Evolutionary conservation across 371 early-diverging fungal species (phyloP), one percentile per base, ranked within the genome.

Genomic region (Rhizopus microsporus): DNA sequence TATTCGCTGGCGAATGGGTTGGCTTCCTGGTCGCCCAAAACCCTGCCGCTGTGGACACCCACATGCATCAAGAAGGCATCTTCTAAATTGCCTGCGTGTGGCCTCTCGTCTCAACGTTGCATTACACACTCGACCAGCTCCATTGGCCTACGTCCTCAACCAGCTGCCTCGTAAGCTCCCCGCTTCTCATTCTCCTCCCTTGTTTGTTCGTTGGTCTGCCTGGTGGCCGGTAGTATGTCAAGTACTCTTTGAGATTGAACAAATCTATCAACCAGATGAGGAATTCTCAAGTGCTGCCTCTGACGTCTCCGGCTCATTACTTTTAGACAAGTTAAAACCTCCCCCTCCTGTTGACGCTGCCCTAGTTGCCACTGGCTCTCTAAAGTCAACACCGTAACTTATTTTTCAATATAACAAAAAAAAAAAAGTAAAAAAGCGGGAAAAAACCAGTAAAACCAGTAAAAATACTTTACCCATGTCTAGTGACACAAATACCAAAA

Each of bases 1-100:
- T n/a, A n/a, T n/a, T n/a, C n/a, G n/a, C n/a, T n/a, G n/a, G 57
- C 49, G 51, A n/a, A 44, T 59, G 35, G 52, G 59, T 4, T 59
- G 59, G 51, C 13, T 57, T 1, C 57, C 59, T 16, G 56, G 56
- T 8, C 33, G 34, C 3, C 56, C 56, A 1, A 33, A 17, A 37
- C 3, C 33, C 5, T 56, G 51, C 30, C 37, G 1, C 9, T 58
- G 58, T 44, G 51, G 51, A 2, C 7, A 4, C 3, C 23, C 47
- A 17, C 58, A 58, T 31, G 38, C 51, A 4, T 51, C 58, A 9
- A 42, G 51, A 13, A 0, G 0, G 0, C 46, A 58, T 33, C 3
- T 58, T 8, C 8, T 48, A 2, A 13, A 34, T 7, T 58, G 58
- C 35, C 40, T 39, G 3, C 13, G 34, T 7, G 43, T 58, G 15